Conservation (phyloP, 2,329 filamentous ascomycete species). For the Zarea fungicola region DNA sequence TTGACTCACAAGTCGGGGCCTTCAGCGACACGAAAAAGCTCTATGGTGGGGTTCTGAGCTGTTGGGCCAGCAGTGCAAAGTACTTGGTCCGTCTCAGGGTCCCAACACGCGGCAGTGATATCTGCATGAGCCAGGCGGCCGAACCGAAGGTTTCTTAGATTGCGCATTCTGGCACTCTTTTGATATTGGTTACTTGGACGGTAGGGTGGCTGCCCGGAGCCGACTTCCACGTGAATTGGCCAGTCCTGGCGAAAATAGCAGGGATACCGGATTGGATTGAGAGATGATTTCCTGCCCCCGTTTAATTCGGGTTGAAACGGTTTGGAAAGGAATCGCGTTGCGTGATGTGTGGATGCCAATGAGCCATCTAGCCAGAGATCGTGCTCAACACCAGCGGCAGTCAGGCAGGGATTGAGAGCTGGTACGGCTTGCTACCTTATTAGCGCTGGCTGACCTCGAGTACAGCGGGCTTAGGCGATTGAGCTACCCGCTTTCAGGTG, state of each 20-base stretch:
- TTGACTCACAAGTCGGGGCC: conserved; percentile 38
- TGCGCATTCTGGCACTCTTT: conserved; percentile 65
- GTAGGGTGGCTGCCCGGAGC: neutral
- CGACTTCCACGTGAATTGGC: neutral
- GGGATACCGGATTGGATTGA: neutral
- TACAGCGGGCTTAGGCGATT: neutral
- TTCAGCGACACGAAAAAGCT: conserved; percentile 55
- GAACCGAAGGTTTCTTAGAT: conserved; percentile 74
- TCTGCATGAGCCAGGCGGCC: conserved; percentile 57
- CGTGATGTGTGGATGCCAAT: conserved; percentile 4
- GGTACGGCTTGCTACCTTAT: neutral
- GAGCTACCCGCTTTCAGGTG: neutral
- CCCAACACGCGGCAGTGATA: conserved; percentile 79
- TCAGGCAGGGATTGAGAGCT: neutral
- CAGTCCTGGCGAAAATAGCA: neutral
- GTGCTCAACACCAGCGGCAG: neutral
- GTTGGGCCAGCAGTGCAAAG: conserved; percentile 83
- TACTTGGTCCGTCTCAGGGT: conserved; percentile 69
- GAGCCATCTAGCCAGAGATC: neutral
- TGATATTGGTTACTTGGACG: neutral
- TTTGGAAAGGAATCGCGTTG: neutral
- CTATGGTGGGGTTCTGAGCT: conserved; percentile 62
- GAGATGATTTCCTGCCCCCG: neutral
- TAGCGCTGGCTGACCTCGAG: neutral
- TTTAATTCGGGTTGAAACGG: conserved; percentile 2